These are phyloP conservation scores for Vitis labrusca DNA, from an alignment of 164 flowering plant genomes.

Conservation along the genomic window DNA sequence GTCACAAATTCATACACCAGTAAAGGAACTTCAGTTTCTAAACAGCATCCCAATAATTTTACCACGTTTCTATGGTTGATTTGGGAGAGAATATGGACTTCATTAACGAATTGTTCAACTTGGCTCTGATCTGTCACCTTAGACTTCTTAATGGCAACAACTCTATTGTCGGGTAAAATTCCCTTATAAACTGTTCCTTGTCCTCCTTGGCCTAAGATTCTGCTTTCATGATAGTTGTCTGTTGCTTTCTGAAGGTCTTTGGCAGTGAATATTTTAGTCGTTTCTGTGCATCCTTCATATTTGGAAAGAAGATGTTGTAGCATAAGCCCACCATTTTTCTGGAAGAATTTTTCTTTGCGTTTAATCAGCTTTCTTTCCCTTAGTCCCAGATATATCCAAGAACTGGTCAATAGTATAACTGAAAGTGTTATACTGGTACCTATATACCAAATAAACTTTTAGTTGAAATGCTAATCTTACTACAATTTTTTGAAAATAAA, in stretches of 20 bases:
- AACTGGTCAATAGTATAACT: neutral
- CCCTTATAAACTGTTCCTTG: constrained; percentile 47
- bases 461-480: too few relatives aligned
- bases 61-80: constrained; percentile 52
- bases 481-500: too few relatives aligned
- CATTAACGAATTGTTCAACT: constrained; percentile 48
- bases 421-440: constrained; percentile 12
- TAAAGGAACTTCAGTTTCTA: constrained; percentile 45
- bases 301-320: constrained; percentile 33
- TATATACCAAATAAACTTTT: neutral
- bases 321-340: constrained; percentile 45
- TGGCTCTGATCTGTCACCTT: constrained; percentile 35
- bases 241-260: constrained; percentile 49
- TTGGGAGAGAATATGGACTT: constrained; percentile 44
- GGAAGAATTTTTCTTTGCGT: constrained; percentile 39
- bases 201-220: constrained; percentile 47
- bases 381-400: constrained; percentile 22
- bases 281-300: constrained; percentile 15
- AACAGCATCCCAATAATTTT: constrained; percentile 42
- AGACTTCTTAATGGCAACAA: constrained; percentile 51
- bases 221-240: constrained; percentile 25
- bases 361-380: constrained; percentile 28
- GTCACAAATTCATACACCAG: constrained; percentile 48
- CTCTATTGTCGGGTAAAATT: constrained; percentile 24
- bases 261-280: constrained; percentile 34